Base-by-base conservation (phyloP, 2,329 filamentous ascomycete genomes). In the Diaporthe vexans region DNA sequence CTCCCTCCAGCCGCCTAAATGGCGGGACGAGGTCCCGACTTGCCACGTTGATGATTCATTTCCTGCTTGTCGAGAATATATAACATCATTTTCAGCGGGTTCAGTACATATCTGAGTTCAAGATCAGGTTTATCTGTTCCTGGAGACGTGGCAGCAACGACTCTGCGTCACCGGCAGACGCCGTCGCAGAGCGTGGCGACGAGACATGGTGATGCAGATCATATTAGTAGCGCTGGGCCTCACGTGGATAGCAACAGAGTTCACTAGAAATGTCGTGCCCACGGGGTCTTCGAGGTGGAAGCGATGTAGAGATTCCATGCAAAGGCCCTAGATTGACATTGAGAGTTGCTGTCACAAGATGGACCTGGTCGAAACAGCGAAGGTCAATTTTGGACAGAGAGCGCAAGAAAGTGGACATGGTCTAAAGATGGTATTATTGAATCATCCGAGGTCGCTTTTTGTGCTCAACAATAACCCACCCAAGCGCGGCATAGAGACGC, bases 341-440 rank as follows among this genome's bases (percentile, higher is more conserved):
- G 2, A 24, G 6, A 7, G 6, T 11, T 51, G 2, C 33, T 15
- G 13, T 51, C 21, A n/a, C n/a, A 10, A 37, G 13, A 21, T 10
- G 29, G 13, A 10, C 37, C 26, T 17, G 46, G 19, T n/a, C 7
- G 7, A 26, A 24, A 43, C 3, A 46, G 17, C 2, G 15, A 48
- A 15, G 48, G 48, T 24, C n/a, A 10, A 26, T 10, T 11, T n/a
- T 9, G 33, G 11, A 10, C 1, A 21, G 17, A 37, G 33, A 26
- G 3, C 1, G 4, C 35, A 4, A 17, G 37, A 4, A 5, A 3
- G 9, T 37, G n/a, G 2, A 8, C 29, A 3, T 40, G 46, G 8
- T 52, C 29, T 59, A 35, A 52, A n/a, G 69, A 48, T 51, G 56
- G 40, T 71, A 61, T 61, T 59, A 61, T 52, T 17, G 29, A 70